These are phyloP conservation scores for Ascochyta clinopodiicola DNA, from an alignment of 2,329 filamentous ascomycete genomes.

Conservation along the genomic window DNA sequence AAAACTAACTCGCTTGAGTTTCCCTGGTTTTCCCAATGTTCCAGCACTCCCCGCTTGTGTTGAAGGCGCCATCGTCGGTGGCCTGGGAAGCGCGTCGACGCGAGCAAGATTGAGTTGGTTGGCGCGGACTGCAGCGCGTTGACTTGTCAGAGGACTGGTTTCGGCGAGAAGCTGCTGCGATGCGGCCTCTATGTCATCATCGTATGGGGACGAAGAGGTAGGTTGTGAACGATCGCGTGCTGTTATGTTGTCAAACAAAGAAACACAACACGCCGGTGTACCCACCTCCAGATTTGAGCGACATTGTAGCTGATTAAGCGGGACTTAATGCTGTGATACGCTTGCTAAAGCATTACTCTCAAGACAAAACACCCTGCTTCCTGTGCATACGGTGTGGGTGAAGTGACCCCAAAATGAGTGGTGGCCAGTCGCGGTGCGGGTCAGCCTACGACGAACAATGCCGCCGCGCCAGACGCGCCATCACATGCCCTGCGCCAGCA, in stretches of 20 bases:
- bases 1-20: not conserved
- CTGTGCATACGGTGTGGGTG: conserved; percentile 4
- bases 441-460: not conserved
- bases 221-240: not conserved
- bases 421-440: conserved; percentile 7
- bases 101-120: conserved; percentile 42
- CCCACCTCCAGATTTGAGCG: not conserved
- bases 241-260: not conserved
- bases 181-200: conserved; percentile 25
- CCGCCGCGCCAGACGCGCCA: conserved; percentile 19
- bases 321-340: no score
- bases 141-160: conserved; percentile 7
- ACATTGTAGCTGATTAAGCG: not conserved
- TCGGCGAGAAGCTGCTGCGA: conserved; percentile 35
- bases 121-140: conserved; percentile 26
- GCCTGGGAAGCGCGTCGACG: conserved; percentile 8
- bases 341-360: not conserved
- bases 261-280: not conserved
- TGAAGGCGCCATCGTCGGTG: conserved; percentile 5
- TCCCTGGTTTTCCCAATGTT: not conserved
- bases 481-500: conserved; percentile 26
- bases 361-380: not conserved
- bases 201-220: not conserved
- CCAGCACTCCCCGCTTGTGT: not conserved
- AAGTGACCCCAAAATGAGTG: conserved; percentile 2